These are phyloP conservation scores for Fraxinus dipetala DNA, from an alignment of 305 asterid species.

Conservation along the genomic window DNA sequence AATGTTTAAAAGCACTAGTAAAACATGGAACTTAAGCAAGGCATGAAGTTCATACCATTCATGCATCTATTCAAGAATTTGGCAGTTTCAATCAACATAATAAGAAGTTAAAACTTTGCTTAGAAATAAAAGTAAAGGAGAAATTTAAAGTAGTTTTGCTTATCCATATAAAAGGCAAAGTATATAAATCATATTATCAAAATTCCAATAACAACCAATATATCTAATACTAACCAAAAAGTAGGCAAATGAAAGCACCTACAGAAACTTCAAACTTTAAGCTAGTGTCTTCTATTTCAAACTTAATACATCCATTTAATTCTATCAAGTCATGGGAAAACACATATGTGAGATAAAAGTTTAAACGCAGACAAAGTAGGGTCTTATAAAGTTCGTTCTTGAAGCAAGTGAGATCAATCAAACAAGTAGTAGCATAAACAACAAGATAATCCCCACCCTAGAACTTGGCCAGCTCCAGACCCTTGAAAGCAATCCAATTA, in stretches of 20 bases:
- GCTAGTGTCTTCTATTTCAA: neutral
- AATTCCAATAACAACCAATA: neutral
- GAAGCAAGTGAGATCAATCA: neutral
- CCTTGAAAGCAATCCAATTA: conserved; percentile 2
- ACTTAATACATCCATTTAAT: neutral
- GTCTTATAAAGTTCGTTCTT: neutral
- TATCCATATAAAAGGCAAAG: neutral
- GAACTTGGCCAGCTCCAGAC: conserved; percentile 15
- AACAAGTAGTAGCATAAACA: neutral
- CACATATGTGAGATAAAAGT: neutral
- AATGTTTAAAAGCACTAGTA: conserved; percentile 14
- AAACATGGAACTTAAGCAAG: neutral
- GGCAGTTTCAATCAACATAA: neutral
- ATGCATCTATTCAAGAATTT: conserved; percentile 16
- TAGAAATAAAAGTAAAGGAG: neutral
- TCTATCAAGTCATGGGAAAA: neutral
- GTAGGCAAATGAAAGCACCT: neutral
- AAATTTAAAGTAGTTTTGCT: neutral
- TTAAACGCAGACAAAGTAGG: neutral
- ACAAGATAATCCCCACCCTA: conserved; percentile 5
- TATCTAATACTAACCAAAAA: neutral
- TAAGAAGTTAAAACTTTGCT: conserved; percentile 6
- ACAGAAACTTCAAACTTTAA: conserved; percentile 14
- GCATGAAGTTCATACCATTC: neutral
- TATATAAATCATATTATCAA: neutral